Percentiles rank a stretch among this genome's conserved stretches.
These are phyloP conservation scores for Nicotiana paniculata DNA, from an alignment of 257 asterid species.

Conservation along the genomic window DNA sequence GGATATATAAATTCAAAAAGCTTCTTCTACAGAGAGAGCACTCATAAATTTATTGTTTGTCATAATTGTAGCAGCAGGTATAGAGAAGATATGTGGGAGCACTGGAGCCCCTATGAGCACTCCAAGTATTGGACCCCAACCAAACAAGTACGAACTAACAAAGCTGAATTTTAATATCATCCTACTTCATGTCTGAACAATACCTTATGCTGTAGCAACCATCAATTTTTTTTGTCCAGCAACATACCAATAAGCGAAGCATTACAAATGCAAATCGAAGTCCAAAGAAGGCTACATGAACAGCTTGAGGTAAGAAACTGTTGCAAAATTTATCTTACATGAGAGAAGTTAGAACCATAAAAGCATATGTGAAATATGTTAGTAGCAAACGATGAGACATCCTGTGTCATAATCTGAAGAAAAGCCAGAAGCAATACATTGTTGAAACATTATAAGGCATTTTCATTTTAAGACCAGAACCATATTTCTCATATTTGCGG, in stretches of 20 bases:
- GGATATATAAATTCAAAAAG: slow-evolving; percentile 4
- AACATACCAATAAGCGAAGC: slow-evolving; percentile 61
- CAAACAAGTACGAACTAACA: slow-evolving; percentile 47
- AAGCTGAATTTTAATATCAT: neutral
- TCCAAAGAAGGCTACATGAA: slow-evolving; percentile 71
- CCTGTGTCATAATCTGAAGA: neutral
- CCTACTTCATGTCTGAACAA: neutral
- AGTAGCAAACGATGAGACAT: neutral
- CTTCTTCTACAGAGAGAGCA: neutral
- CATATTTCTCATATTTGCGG: neutral
- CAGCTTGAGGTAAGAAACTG: slow-evolving; percentile 70
- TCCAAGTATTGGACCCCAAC: slow-evolving; percentile 42
- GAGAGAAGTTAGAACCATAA: neutral
- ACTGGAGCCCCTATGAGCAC: slow-evolving; percentile 40
- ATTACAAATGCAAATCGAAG: slow-evolving; percentile 83
- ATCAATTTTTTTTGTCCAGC: slow-evolving; percentile 35
- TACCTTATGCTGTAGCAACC: neutral
- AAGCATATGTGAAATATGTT: neutral
- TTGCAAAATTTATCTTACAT: neutral
- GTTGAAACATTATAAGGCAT: neutral
- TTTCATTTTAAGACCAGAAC: neutral
- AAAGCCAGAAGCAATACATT: neutral
- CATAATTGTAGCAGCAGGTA: slow-evolving; percentile 39
- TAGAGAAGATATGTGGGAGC: slow-evolving; percentile 49
- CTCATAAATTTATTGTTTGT: slow-evolving; percentile 16